Conservation (phyloP, 192 early-diverging fungal genomes). For the Dimargaris cristalligena region DNA sequence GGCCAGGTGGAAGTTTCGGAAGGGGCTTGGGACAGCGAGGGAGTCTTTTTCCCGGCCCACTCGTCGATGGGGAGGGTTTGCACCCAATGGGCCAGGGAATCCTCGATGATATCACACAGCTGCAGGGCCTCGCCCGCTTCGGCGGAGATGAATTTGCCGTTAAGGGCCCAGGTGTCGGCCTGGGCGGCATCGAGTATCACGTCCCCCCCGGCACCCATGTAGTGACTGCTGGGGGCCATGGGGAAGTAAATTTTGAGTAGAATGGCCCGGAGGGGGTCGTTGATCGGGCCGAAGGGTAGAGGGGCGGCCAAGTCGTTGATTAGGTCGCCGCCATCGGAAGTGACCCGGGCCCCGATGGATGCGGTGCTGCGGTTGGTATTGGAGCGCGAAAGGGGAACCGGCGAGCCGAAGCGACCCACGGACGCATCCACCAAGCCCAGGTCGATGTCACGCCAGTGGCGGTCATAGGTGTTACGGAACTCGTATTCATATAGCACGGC, state of each 20-base stretch:
- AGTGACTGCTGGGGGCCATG: conserved; percentile 18
- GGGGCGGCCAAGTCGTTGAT: neutral
- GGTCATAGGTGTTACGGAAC: conserved; percentile 12
- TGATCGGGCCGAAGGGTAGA: conserved; percentile 19
- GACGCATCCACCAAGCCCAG: conserved; percentile 11
- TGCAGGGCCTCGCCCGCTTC: conserved; percentile 25
- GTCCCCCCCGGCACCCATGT: conserved; percentile 18
- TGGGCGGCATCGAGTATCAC: conserved; percentile 21
- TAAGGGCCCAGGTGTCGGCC: conserved; percentile 21
- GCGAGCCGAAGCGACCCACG: neutral
- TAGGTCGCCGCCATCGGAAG: neutral
- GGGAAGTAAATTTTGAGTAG: conserved; percentile 20
- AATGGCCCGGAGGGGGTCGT: conserved; percentile 23
- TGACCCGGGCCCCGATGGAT: neutral
- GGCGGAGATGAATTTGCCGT: conserved; percentile 21
- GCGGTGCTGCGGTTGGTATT: neutral
- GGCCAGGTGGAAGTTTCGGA: neutral
- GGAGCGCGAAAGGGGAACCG: neutral
- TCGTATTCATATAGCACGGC: neutral
- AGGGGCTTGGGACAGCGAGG: neutral
- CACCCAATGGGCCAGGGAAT: conserved; percentile 26
- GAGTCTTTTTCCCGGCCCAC: neutral
- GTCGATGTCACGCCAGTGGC: conserved; percentile 20
- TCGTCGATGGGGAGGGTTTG: conserved; percentile 11
- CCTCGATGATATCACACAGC: conserved; percentile 25